Evolutionary conservation across 2,329 filamentous ascomycete species (phyloP).

Genomic region (Eurotiales sp.): DNA sequence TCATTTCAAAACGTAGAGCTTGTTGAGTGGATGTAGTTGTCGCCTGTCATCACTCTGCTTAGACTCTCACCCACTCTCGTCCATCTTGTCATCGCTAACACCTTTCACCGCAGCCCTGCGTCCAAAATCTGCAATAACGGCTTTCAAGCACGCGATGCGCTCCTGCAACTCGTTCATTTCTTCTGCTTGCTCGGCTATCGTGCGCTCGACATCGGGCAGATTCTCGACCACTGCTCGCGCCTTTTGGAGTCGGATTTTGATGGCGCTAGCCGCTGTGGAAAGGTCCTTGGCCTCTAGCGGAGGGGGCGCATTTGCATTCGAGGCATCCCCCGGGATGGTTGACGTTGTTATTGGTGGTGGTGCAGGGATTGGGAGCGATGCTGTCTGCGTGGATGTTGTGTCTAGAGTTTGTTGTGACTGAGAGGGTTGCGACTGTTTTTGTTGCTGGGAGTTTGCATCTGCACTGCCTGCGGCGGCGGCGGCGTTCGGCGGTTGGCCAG

Average conservation of each 20-base stretch:
- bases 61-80: constrained; percentile 9
- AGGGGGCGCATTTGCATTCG: constrained; percentile 33
- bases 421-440: constrained; percentile 36
- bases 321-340: too few species aligned
- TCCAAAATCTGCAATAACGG: constrained; percentile 40
- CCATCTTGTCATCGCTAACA: constrained; percentile 26
- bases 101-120: constrained; percentile 23
- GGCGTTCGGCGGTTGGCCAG: constrained; percentile 3
- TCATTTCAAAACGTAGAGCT: too few species aligned
- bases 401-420: constrained; percentile 26
- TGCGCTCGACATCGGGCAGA: constrained; percentile 43
- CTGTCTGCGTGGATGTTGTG: constrained; percentile 2
- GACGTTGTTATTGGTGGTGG: constrained; percentile 24
- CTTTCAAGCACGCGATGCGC: constrained; percentile 36
- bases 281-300: constrained; percentile 70
- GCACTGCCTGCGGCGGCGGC: not conserved
- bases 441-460: constrained; percentile 21
- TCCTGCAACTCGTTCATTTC: constrained; percentile 43
- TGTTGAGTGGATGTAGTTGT: too few species aligned
- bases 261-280: constrained; percentile 68
- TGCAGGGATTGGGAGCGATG: constrained; percentile 20
- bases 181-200: constrained; percentile 41
- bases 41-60: too few species aligned
- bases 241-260: constrained; percentile 80
- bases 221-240: constrained; percentile 54